Percentiles rank a stretch among this genome's conserved stretches.
These are phyloP conservation scores for Tagetes erecta DNA, from an alignment of 129 eudicot species.

Conservation along the genomic window DNA sequence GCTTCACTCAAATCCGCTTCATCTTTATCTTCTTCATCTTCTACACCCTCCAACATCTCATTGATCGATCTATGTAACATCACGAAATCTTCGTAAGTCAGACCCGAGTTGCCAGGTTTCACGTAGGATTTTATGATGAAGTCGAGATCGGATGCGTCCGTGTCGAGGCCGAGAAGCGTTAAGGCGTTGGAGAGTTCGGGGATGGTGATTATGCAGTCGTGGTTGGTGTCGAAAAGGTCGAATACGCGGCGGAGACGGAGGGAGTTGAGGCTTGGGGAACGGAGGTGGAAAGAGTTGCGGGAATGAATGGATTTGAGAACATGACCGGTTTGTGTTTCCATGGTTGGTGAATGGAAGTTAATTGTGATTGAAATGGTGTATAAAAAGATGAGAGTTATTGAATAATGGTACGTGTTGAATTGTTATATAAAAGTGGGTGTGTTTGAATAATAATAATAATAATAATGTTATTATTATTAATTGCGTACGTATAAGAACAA, in stretches of 20 bases:
- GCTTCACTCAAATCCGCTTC: constrained; percentile 71
- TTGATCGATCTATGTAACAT: constrained; percentile 53
- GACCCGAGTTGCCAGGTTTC: constrained; percentile 53
- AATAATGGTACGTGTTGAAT: background rate
- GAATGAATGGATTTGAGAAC: constrained; percentile 21
- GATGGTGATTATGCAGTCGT: constrained; percentile 52
- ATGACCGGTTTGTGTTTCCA: background rate
- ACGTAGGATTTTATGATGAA: constrained; percentile 44
- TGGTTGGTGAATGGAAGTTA: background rate
- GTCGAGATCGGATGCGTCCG: constrained; percentile 44
- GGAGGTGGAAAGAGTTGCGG: constrained; percentile 47
- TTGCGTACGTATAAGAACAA: too few relatives aligned
- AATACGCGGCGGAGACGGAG: constrained; percentile 74
- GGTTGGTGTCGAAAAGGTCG: constrained; percentile 68
- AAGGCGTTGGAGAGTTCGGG: constrained; percentile 72
- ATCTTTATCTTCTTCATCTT: constrained; percentile 33
- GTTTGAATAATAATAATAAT: too few relatives aligned
- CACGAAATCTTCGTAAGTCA: constrained; percentile 59
- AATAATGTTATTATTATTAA: too few relatives aligned
- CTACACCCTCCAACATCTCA: constrained; percentile 22
- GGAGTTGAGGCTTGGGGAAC: constrained; percentile 70
- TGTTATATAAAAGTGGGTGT: background rate
- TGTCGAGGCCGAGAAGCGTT: constrained; percentile 56
- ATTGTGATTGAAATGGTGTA: background rate
- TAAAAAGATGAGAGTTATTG: background rate